Base-by-base conservation (phyloP, 306 rosid genomes). In the Glycyrrhiza uralensis region DNA sequence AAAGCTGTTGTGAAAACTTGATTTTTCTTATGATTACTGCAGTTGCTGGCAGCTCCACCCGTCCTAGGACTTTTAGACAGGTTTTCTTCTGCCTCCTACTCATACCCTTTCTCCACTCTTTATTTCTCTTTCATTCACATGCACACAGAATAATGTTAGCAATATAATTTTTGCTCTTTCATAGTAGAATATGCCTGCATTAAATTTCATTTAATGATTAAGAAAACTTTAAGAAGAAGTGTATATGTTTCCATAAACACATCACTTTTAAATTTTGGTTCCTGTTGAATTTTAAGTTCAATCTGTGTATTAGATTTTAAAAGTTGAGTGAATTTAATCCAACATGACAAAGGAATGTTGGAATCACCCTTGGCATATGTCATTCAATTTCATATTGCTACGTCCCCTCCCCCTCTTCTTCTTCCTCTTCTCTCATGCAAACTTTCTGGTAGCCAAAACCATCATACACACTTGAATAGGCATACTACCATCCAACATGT, bases 11-110 rank as follows among this genome's bases (percentile, higher is more conserved):
- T 79, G 66, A 60, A 38, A 20, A 17, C 15, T 69, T 18, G 65
- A 36, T 35, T 47, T 80, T 79, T 73, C 60, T 58, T 83, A 56
- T 77, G 26, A 76, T 80, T 11, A 51, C 55, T 84, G 86, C 87
- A 93, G 98, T 76, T 79, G 98, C 98, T 24, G 96, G 98, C 54
- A 88, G 90, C 46, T 93, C 98, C 26, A 46, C 79, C 26, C 96
- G 96, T 66, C 98, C 96, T 18, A 86, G 83, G 74, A 75, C 87
- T 51, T 92, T 92, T 60, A 86, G 41, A 66, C 78, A 82, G 98
- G 96, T 92, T 77, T 67, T 69, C 52, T 68, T 68, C 70, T 74
- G n/a, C 32, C 38, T 29, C 52, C 17, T 11, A 29, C 52, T 74
- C n/a, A 28, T 2, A 7, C 24, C 2, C 35, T 9, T 50, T 30